These are phyloP conservation scores for Conticribra weissflogii DNA, from an alignment of 108 stramenopile species.

Conservation along the genomic window DNA sequence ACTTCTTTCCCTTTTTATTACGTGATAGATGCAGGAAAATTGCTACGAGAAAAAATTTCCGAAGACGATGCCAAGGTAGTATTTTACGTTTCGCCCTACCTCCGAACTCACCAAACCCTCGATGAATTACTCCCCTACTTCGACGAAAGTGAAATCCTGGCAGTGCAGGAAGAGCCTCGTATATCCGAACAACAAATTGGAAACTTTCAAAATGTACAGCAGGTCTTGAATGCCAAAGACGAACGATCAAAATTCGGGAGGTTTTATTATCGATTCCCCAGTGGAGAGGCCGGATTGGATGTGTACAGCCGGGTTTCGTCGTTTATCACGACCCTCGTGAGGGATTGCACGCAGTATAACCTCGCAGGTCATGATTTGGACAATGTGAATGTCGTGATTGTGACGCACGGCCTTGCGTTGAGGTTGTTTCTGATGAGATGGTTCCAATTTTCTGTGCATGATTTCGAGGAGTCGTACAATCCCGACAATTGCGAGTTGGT, in stretches of 20 bases:
- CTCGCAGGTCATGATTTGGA: slow-evolving; percentile 26
- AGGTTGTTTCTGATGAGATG: slow-evolving; percentile 85
- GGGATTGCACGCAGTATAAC: slow-evolving; percentile 64
- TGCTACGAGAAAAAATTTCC: slow-evolving; percentile 28
- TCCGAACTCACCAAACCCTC: slow-evolving; percentile 55
- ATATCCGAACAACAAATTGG: slow-evolving; percentile 85
- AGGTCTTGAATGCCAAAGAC: slow-evolving; percentile 52
- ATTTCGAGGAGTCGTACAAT: slow-evolving; percentile 83
- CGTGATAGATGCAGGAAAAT: slow-evolving; percentile 37
- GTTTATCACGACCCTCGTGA: slow-evolving; percentile 75
- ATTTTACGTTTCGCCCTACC: slow-evolving; percentile 60
- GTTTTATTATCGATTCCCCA: slow-evolving; percentile 65
- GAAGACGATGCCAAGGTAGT: slow-evolving; percentile 39
- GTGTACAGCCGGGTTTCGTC: slow-evolving; percentile 60
- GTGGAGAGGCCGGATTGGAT: slow-evolving; percentile 62
- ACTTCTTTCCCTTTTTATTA: not conserved
- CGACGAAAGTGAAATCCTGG: slow-evolving; percentile 51
- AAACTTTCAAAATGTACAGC: slow-evolving; percentile 71
- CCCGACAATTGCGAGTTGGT: slow-evolving; percentile 81
- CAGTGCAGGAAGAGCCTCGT: slow-evolving; percentile 72
- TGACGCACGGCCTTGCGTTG: slow-evolving; percentile 87
- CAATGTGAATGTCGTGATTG: slow-evolving; percentile 73
- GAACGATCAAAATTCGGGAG: slow-evolving; percentile 59
- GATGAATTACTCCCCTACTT: slow-evolving; percentile 42
- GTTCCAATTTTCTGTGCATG: slow-evolving; percentile 85